These are phyloP conservation scores for Cercospora berteroae DNA, from an alignment of 2,329 filamentous ascomycete species.

Conservation along the genomic window DNA sequence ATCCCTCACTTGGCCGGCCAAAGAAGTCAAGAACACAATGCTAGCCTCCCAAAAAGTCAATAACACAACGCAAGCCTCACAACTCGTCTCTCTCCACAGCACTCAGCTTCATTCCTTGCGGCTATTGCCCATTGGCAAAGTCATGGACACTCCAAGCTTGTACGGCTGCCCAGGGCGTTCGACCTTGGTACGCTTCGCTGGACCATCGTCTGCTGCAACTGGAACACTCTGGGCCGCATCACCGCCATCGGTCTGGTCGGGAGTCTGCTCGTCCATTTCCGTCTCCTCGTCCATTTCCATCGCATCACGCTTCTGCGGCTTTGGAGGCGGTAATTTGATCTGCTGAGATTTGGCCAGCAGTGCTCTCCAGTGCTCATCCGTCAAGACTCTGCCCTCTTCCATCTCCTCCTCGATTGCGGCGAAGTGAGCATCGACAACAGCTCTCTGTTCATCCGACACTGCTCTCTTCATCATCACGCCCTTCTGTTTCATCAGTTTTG, in stretches of 20 bases:
- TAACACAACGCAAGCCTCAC: neutral
- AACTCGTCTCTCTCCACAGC: neutral
- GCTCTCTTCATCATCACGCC: neutral
- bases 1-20: neutral
- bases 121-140: neutral
- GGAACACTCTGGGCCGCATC: neutral
- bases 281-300: neutral
- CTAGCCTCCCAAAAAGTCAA: neutral
- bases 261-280: neutral
- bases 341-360: conserved; percentile 1
- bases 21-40: neutral
- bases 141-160: neutral
- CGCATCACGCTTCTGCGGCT: neutral
- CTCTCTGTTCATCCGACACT: neutral
- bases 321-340: neutral
- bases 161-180: neutral
- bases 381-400: neutral
- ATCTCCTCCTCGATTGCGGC: conserved; percentile 6
- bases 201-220: neutral
- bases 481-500: neutral
- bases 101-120: neutral
- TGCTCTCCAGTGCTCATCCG: neutral
- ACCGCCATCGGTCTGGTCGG: neutral
- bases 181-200: neutral
- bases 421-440: neutral